Base-by-base conservation (phyloP, 345 rosid genomes). In the Balakata baccata region DNA sequence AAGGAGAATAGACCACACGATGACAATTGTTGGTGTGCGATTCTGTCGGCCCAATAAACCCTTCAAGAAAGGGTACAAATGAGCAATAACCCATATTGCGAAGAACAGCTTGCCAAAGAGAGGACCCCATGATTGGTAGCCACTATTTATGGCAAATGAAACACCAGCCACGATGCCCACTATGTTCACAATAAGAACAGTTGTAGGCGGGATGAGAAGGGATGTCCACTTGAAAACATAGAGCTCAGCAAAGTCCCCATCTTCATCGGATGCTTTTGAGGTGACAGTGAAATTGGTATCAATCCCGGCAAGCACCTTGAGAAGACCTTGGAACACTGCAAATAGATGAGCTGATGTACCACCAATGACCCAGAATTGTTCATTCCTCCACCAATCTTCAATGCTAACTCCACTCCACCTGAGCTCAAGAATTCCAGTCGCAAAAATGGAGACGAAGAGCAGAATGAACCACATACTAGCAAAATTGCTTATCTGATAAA, bases 371-470 rank as follows among this genome's bases (percentile, higher is more conserved):
- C 98, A 94, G 79, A 94, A 94, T 81, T 94, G 98, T 81, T 94
- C 98, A 46, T 94, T 95, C 76, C 99, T 95, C 99, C 99, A 95
- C 99, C 97, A 95, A 76, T 95, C 99, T 60, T 95, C 99, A 59
- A 95, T 89, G 73, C 97, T 79, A 39, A 95, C 89, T 63, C 97
- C 97, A 51, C 98, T 92, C 99, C 99, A 95, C 78, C 99, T 86
- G 50, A 95, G 82, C 85, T 95, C 99, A 41, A 95, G 85, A 63
- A 95, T 95, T 64, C 97, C 99, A 61, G 99, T 95, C 2, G 87
- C 78, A 17, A 87, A 86, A 78, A 95, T 95, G 64, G 99, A 95
- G 64, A 87, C 73, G 52, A 95, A 95, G 79, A 95, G 98, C 17
- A 95, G 90, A 87, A 95, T 95, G 74, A 95, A 95, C 99, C 96